These are phyloP conservation scores for Sclerotinia nivalis DNA, from an alignment of 2,329 filamentous ascomycete genomes.

Conservation along the genomic window DNA sequence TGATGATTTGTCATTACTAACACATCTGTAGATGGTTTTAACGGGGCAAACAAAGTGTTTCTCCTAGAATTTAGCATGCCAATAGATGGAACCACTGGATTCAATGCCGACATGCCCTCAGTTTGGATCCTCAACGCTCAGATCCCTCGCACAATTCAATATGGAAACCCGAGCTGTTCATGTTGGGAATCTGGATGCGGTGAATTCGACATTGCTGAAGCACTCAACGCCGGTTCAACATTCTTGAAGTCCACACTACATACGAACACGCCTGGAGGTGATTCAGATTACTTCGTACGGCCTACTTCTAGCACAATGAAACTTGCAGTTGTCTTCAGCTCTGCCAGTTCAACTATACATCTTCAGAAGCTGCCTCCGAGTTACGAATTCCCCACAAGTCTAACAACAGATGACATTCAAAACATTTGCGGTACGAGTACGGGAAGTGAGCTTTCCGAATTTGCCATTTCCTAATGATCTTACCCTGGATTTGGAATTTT, in stretches of 20 bases:
- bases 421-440: background rate
- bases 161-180: conserved; percentile 62
- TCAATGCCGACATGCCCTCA: conserved; percentile 68
- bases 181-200: conserved; percentile 74
- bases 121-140: conserved; percentile 75
- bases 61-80: conserved; percentile 76
- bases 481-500: background rate
- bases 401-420: conserved; percentile 17
- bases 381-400: conserved; percentile 16
- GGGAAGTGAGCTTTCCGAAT: conserved; percentile 1
- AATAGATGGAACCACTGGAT: conserved; percentile 50
- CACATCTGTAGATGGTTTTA: conserved; percentile 62
- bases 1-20: conserved; percentile 26
- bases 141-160: conserved; percentile 70
- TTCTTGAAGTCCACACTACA: conserved; percentile 73
- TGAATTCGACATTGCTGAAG: conserved; percentile 75
- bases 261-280: conserved; percentile 61
- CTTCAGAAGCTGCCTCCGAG: conserved; percentile 48
- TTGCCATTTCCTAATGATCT: conserved; percentile 7
- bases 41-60: conserved; percentile 69
- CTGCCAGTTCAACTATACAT: conserved; percentile 51
- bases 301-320: conserved; percentile 61
- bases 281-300: conserved; percentile 70
- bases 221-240: conserved; percentile 63
- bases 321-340: conserved; percentile 62